Evolutionary conservation across 192 early-diverging fungal genomes (phyloP).

Genomic region (Chytriomyces sp.): DNA sequence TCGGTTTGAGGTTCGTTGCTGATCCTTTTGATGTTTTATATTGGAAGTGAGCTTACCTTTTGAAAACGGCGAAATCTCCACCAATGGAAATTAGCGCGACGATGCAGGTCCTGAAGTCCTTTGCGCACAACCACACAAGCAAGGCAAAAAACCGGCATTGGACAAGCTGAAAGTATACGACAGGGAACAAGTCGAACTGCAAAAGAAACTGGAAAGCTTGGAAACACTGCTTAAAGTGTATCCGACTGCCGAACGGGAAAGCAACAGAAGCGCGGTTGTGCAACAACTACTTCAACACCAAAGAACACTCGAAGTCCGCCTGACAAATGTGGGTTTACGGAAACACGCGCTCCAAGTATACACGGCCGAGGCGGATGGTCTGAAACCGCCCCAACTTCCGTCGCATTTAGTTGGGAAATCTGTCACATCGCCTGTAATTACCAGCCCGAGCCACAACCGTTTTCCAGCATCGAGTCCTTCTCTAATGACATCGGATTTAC

Average conservation of each 20-base stretch:
- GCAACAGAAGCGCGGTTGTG: neutral
- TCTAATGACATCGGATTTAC: no score
- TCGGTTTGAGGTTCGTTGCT: neutral
- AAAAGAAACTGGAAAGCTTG: slow-evolving; percentile 8
- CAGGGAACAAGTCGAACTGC: neutral
- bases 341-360: slow-evolving; percentile 10
- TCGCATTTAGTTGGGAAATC: neutral
- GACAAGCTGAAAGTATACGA: slow-evolving; percentile 21
- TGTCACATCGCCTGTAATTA: no score
- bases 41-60: neutral
- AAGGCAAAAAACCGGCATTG: slow-evolving; percentile 12
- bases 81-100: neutral
- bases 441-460: no score
- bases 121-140: slow-evolving; percentile 2
- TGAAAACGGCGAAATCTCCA: neutral
- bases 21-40: neutral
- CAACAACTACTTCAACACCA: slow-evolving; percentile 9
- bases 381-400: slow-evolving; percentile 5
- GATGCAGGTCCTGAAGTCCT: slow-evolving; percentile 4
- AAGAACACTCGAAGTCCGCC: slow-evolving; percentile 1
- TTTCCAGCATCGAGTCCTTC: no score
- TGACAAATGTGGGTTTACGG: neutral
- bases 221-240: slow-evolving; percentile 6
- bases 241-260: neutral
- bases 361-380: slow-evolving; percentile 16